A percentile compares a stretch with the other conserved stretches of the same genome.
Conservation (phyloP, 495 filamentous ascomycete genomes). For the Penicillium argentinense region DNA sequence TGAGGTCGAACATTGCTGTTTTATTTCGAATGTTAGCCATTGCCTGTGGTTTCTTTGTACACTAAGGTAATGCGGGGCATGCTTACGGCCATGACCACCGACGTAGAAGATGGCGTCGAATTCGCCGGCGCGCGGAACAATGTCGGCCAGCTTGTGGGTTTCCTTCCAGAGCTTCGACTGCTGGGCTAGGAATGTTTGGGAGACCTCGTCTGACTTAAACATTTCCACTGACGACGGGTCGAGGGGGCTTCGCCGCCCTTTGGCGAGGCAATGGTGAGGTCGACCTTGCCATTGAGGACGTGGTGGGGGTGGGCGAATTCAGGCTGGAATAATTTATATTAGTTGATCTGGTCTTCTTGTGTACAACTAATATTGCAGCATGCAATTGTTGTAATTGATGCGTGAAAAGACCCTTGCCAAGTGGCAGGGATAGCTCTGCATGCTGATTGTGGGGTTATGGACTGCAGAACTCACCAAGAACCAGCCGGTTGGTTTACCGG, state of each 20-base stretch:
- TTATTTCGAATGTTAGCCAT: not conserved
- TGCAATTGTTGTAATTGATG: too few relatives aligned
- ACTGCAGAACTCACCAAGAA: conserved; percentile 51
- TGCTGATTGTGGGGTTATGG: not conserved
- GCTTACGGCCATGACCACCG: conserved; percentile 73
- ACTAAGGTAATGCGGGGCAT: not conserved
- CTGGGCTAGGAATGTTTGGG: conserved; percentile 51
- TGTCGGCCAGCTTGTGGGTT: conserved; percentile 52
- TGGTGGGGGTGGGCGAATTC: conserved; percentile 72
- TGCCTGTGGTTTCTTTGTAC: conserved; percentile 2
- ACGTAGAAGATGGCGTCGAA: conserved; percentile 73
- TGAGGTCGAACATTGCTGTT: conserved; percentile 72
- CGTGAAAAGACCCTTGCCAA: too few relatives aligned
- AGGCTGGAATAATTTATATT: conserved; percentile 45
- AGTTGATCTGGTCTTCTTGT: conserved; percentile 1
- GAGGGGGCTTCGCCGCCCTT: conserved; percentile 66
- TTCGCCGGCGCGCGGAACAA: conserved; percentile 53
- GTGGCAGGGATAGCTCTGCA: not conserved
- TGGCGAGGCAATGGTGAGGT: conserved; percentile 65
- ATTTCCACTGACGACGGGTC: conserved; percentile 63
- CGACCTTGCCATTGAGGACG: conserved; percentile 52
- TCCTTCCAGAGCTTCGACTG: conserved; percentile 61
- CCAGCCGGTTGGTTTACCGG: conserved; percentile 62
- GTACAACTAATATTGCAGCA: too few relatives aligned
- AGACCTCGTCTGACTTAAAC: conserved; percentile 55